These are phyloP conservation scores for Lentinula aciculospora DNA, from an alignment of 768 basidiomycete genomes.

Conservation along the genomic window DNA sequence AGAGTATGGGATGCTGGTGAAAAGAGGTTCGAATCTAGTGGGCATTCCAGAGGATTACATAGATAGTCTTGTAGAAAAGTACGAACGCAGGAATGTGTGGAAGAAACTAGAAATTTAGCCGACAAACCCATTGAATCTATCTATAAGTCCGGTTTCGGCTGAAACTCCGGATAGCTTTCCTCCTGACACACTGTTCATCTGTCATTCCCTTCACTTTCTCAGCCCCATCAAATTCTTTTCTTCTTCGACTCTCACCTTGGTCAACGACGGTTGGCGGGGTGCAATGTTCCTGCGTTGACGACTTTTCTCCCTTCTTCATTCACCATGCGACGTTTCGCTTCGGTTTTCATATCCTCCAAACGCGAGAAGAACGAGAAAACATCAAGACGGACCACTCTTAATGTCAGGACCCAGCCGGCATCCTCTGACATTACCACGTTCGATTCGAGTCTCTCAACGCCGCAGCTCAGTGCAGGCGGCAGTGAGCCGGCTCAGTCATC, in stretches of 20 bases:
- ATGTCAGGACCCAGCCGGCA: background rate
- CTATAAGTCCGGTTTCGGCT: background rate
- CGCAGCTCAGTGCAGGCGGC: conserved; percentile 26
- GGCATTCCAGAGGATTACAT: conserved; percentile 53
- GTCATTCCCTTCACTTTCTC: background rate
- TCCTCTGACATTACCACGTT: background rate
- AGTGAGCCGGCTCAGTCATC: conserved; percentile 40
- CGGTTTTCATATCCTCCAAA: conserved; percentile 43
- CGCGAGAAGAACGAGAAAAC: conserved; percentile 27
- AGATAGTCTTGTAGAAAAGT: conserved; percentile 49
- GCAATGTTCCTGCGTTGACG: conserved; percentile 2
- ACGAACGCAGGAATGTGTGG: conserved; percentile 47
- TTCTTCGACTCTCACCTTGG: background rate
- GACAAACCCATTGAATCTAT: background rate
- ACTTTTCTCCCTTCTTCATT: background rate
- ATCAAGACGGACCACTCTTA: conserved; percentile 24
- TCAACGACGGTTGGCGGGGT: background rate
- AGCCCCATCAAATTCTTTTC: background rate
- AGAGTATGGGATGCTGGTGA: conserved; percentile 46
- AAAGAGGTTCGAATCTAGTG: conserved; percentile 44
- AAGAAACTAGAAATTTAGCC: background rate
- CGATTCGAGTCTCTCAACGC: conserved; percentile 15
- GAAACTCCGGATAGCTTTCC: background rate
- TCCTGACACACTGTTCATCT: background rate
- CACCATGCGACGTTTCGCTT: conserved; percentile 60